These are phyloP conservation scores for Beauveria medogensis DNA, from an alignment of 2,329 filamentous ascomycete genomes.

Conservation along the genomic window DNA sequence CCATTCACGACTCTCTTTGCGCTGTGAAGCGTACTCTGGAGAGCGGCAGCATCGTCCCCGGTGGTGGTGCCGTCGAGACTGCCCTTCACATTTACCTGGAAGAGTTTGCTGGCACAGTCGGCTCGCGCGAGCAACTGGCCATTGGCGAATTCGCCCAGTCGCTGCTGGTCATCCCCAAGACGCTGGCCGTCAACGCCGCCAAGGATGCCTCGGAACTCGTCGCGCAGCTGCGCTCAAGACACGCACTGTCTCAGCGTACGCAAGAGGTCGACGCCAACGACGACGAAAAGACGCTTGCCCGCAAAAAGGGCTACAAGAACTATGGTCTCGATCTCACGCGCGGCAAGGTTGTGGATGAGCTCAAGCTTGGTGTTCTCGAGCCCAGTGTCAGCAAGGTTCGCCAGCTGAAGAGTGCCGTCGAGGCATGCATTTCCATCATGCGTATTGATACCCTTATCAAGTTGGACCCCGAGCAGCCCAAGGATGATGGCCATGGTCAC, in stretches of 20 bases:
- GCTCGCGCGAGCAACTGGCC: conserved; percentile 92
- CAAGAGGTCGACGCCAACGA: conserved; percentile 76
- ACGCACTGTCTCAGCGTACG: conserved; percentile 88
- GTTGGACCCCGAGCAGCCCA: conserved; percentile 80
- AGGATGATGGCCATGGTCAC: conserved; percentile 78
- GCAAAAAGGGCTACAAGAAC: conserved; percentile 97
- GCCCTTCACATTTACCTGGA: conserved; percentile 98
- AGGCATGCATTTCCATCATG: conserved; percentile 99
- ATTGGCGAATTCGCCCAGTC: conserved; percentile 96
- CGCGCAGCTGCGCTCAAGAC: conserved; percentile 86
- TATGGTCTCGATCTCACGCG: conserved; percentile 87
- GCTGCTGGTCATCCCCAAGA: conserved; percentile 91
- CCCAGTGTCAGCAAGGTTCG: conserved; percentile 97
- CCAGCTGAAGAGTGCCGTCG: conserved; percentile 96
- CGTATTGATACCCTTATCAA: conserved; percentile 98
- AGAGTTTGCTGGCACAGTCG: conserved; percentile 95
- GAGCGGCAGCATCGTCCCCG: conserved; percentile 92
- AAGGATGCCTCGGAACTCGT: conserved; percentile 95
- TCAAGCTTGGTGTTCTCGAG: conserved; percentile 93
- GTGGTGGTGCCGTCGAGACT: conserved; percentile 95
- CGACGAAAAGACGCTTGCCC: conserved; percentile 81
- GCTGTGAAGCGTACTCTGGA: conserved; percentile 96
- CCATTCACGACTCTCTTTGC: conserved; percentile 91
- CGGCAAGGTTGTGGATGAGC: conserved; percentile 84
- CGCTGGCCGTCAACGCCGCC: conserved; percentile 90